Evolutionary conservation across 129 eudicot species (phyloP).

Genomic region (Lonicera japonica): DNA sequence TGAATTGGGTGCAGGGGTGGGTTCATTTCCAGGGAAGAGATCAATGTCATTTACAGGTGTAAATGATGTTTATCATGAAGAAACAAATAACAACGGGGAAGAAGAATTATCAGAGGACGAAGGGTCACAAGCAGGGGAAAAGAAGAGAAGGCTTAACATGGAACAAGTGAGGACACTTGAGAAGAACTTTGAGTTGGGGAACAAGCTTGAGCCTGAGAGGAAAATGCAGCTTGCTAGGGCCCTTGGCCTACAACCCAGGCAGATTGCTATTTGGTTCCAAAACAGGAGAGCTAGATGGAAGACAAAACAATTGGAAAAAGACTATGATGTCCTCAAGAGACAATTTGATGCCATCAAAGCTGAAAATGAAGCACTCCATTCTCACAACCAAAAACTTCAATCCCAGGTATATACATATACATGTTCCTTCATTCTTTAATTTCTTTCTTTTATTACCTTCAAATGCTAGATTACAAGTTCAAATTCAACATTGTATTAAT

Average conservation of each 20-base stretch:
- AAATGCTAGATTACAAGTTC: no score
- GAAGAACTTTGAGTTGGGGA: conserved; percentile 88
- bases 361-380: conserved; percentile 80
- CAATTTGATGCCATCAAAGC: conserved; percentile 89
- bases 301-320: conserved; percentile 93
- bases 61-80: conserved; percentile 39
- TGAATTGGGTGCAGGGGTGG: conserved; percentile 41
- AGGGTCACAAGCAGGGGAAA: conserved; percentile 62
- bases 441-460: no score
- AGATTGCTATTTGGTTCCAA: conserved; percentile 97
- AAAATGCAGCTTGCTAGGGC: conserved; percentile 97
- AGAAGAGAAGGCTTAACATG: conserved; percentile 87
- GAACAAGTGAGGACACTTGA: conserved; percentile 94
- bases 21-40: conserved; percentile 72
- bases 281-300: conserved; percentile 98
- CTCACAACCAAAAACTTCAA: conserved; percentile 84
- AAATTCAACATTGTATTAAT: no score
- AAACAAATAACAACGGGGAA: conserved; percentile 35
- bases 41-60: conserved; percentile 71
- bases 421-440: not conserved
- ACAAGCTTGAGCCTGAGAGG: conserved; percentile 97
- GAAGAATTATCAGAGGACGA: conserved; percentile 50
- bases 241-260: conserved; percentile 96
- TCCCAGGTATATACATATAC: conserved; percentile 57
- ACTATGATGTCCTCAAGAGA: conserved; percentile 78